These are phyloP conservation scores for Tagetes patula DNA, from an alignment of 129 eudicot species.

Conservation along the genomic window DNA sequence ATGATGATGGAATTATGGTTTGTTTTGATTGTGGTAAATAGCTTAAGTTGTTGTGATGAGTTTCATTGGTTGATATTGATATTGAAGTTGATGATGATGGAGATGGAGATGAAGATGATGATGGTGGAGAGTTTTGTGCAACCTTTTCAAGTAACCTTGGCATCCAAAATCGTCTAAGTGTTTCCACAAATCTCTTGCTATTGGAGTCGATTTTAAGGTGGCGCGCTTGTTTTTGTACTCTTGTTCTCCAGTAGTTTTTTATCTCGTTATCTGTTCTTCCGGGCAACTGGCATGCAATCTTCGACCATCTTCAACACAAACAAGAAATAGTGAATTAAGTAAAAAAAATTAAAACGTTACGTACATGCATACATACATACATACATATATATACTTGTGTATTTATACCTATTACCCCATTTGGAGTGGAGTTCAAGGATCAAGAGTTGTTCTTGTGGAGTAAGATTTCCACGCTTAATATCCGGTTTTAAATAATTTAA, in stretches of 20 bases:
- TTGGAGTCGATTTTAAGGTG: conserved; percentile 53
- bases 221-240: conserved; percentile 60
- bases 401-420: conserved; percentile 58
- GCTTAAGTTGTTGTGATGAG: conserved; percentile 12
- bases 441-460: conserved; percentile 56
- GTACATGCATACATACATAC: not conserved
- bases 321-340: not conserved
- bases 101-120: conserved; percentile 1
- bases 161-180: conserved; percentile 48
- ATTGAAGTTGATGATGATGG: not conserved
- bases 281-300: conserved; percentile 53
- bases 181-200: conserved; percentile 45
- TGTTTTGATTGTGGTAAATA: conserved; percentile 10
- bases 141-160: conserved; percentile 50
- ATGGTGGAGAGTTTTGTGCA: conserved; percentile 28
- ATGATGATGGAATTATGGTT: conserved; percentile 20
- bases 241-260: conserved; percentile 75
- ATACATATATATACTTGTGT: not conserved
- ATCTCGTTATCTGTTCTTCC: conserved; percentile 73
- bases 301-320: conserved; percentile 53
- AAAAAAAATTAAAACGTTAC: not conserved
- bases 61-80: conserved; percentile 17
- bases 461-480: conserved; percentile 53
- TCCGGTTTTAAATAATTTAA: conserved; percentile 59
- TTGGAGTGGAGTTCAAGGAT: conserved; percentile 61